phyloP scores from a whole-genome alignment of 768 basidiomycete species.

The Pulveroboletus sp. region DNA sequence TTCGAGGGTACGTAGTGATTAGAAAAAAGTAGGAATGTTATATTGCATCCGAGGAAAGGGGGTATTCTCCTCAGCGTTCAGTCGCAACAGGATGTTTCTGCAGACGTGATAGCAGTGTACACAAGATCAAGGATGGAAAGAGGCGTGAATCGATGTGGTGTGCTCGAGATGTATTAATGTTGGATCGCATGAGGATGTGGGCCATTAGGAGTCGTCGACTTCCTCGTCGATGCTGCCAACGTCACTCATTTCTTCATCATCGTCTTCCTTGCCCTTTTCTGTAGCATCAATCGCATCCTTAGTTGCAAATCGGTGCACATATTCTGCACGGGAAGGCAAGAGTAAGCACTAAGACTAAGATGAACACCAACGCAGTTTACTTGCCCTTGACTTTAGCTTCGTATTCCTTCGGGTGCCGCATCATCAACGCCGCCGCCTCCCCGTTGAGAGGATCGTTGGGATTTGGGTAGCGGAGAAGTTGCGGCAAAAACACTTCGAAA shows the following conservation, averaged over 20 bases:
- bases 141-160: slow-evolving; percentile 6
- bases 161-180: slow-evolving; percentile 7
- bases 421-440: slow-evolving; percentile 93
- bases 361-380: slow-evolving; percentile 13
- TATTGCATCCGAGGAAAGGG: slow-evolving; percentile 16
- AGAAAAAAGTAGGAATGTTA: slow-evolving; percentile 12
- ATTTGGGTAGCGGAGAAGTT: slow-evolving; percentile 95
- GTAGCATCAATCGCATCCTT: slow-evolving; percentile 84
- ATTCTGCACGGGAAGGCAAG: slow-evolving; percentile 50
- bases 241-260: slow-evolving; percentile 86
- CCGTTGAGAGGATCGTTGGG: slow-evolving; percentile 98
- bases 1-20: slow-evolving; percentile 23
- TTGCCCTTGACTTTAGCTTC: slow-evolving; percentile 89
- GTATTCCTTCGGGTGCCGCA: slow-evolving; percentile 97
- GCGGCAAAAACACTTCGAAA: slow-evolving; percentile 96
- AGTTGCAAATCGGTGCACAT: slow-evolving; percentile 92
- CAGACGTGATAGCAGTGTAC: slow-evolving; percentile 14
- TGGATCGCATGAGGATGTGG: neutral
- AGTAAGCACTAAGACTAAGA: slow-evolving; percentile 3
- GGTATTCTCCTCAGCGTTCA: slow-evolving; percentile 26
- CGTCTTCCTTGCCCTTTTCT: slow-evolving; percentile 53
- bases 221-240: slow-evolving; percentile 77
- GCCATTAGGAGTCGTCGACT: slow-evolving; percentile 35
- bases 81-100: slow-evolving; percentile 13
- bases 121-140: slow-evolving; percentile 8